Evolutionary conservation across 768 basidiomycete species (phyloP).

Genomic region (Paxillus rubicundulus): DNA sequence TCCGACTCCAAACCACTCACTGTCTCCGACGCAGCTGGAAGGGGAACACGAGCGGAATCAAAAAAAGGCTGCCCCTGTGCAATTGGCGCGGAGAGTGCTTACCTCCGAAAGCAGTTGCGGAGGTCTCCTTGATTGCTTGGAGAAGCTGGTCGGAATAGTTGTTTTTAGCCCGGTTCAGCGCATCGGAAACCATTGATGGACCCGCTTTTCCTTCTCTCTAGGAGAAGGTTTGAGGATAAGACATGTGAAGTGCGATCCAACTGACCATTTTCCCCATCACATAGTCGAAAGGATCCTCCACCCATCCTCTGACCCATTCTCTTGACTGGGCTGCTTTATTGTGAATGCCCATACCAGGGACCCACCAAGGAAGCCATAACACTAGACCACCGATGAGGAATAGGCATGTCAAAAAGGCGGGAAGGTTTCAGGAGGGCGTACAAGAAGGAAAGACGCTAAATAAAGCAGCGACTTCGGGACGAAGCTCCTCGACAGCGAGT

Average conservation of each 20-base stretch:
- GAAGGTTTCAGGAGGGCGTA: neutral
- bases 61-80: neutral
- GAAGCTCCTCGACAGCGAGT: constrained; percentile 17
- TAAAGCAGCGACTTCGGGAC: constrained; percentile 22
- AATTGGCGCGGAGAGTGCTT: neutral
- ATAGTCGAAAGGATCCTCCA: constrained; percentile 20
- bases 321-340: constrained; percentile 18
- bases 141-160: neutral
- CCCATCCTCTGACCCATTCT: constrained; percentile 16
- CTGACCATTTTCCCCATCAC: constrained; percentile 14
- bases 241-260: neutral
- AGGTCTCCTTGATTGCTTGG: constrained; percentile 17
- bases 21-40: constrained; percentile 18
- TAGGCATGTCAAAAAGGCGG: constrained; percentile 1
- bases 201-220: constrained; percentile 13
- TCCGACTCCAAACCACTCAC: constrained; percentile 1
- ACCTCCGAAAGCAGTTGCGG: constrained; percentile 22
- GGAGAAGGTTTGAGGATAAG: neutral
- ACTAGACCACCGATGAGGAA: constrained; percentile 17
- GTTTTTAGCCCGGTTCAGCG: constrained; percentile 7
- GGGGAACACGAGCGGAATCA: neutral
- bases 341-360: constrained; percentile 32
- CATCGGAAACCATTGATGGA: constrained; percentile 16
- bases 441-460: constrained; percentile 15
- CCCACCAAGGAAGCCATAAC: constrained; percentile 23